A percentile compares a stretch with the other conserved stretches of the same genome.
phyloP scores from a whole-genome alignment of 164 flowering plant species.

The Macadamia tetraphylla region DNA sequence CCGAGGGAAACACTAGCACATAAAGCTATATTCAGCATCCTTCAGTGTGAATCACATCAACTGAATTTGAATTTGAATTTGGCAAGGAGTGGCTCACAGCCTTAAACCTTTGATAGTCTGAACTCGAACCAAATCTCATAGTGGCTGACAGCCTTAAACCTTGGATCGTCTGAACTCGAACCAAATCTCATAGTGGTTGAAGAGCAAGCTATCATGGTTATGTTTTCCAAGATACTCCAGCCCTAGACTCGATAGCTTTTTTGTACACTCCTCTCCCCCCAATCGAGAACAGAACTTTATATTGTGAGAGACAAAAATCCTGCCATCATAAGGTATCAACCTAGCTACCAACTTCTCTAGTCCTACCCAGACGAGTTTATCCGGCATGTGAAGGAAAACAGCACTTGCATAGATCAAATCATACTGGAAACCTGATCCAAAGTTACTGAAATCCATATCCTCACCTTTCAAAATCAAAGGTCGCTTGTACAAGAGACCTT shows the following conservation, averaged over 20 bases:
- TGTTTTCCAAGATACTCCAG: conserved; percentile 59
- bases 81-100: not conserved
- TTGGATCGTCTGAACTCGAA: conserved; percentile 51
- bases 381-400: conserved; percentile 76
- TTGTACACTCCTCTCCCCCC: conserved; percentile 65
- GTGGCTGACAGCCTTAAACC: conserved; percentile 15
- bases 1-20: not conserved
- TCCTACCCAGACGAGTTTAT: conserved; percentile 70
- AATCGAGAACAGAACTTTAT: conserved; percentile 72
- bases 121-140: conserved; percentile 71
- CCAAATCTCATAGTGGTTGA: conserved; percentile 80
- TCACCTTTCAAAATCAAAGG: conserved; percentile 64
- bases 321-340: conserved; percentile 53
- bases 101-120: conserved; percentile 34
- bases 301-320: conserved; percentile 71
- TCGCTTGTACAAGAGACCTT: conserved; percentile 56
- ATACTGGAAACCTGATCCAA: conserved; percentile 44
- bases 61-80: not conserved
- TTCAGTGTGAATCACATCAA: not conserved
- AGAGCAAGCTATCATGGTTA: conserved; percentile 67
- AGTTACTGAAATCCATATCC: conserved; percentile 61
- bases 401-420: conserved; percentile 78
- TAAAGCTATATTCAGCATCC: not conserved
- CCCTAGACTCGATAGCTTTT: conserved; percentile 42
- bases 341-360: conserved; percentile 47